phyloP scores from a whole-genome alignment of 371 early-diverging fungal genomes.

The Syncephalastrum monosporum region DNA sequence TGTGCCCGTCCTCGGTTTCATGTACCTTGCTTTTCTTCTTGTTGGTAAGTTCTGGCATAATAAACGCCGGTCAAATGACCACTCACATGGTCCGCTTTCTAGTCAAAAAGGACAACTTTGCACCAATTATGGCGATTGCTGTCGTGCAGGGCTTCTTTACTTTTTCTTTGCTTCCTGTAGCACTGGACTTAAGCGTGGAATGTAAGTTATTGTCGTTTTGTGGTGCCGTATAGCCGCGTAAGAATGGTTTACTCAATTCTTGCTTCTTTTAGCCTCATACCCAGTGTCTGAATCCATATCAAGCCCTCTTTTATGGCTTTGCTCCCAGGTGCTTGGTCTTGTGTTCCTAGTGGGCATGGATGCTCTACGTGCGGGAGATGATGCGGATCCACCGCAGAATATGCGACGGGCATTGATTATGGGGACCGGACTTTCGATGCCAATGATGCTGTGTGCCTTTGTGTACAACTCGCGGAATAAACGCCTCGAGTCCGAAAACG shows the following conservation, averaged over 20 bases:
- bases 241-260: not conserved
- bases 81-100: conserved; percentile 1
- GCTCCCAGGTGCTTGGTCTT: conserved; percentile 38
- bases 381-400: conserved; percentile 27
- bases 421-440: conserved; percentile 29
- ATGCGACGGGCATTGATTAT: conserved; percentile 35
- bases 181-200: conserved; percentile 46
- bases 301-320: conserved; percentile 42
- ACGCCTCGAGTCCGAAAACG: conserved; percentile 34
- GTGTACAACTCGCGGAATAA: conserved; percentile 40
- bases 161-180: conserved; percentile 41
- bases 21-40: conserved; percentile 53
- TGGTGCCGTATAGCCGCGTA: not conserved
- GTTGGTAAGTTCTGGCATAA: conserved; percentile 32
- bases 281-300: conserved; percentile 46
- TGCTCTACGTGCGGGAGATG: conserved; percentile 27
- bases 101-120: conserved; percentile 37
- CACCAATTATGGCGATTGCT: conserved; percentile 25
- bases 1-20: conserved; percentile 48
- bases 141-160: conserved; percentile 40
- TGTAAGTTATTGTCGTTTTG: conserved; percentile 21
- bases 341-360: conserved; percentile 34
- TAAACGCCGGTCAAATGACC: not conserved
- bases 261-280: conserved; percentile 24
- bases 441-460: conserved; percentile 23